These are phyloP conservation scores for Nematodospora anomalae DNA, from an alignment of 1,139 yeast genomes.

Conservation along the genomic window DNA sequence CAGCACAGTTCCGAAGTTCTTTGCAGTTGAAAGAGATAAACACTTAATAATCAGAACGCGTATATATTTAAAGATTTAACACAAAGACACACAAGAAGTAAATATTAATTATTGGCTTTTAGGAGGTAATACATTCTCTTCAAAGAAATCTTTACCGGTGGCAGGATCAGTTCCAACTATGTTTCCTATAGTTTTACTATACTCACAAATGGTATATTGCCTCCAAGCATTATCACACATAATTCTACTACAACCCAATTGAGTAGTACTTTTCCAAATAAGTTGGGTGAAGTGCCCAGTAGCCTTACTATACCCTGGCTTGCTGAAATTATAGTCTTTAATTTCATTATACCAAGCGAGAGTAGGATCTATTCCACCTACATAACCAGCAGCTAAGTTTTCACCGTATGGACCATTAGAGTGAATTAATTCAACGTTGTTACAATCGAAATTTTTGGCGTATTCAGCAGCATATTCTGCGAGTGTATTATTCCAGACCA, in stretches of 20 bases:
- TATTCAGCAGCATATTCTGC: constrained; percentile 49
- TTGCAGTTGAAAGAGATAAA: no score
- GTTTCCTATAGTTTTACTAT: constrained; percentile 59
- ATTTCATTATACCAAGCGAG: constrained; percentile 87
- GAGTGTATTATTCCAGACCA: constrained; percentile 50
- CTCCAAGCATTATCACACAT: constrained; percentile 50
- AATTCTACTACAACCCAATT: constrained; percentile 71
- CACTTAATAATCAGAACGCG: no score
- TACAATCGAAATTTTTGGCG: constrained; percentile 46
- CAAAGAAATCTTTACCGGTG: constrained; percentile 44
- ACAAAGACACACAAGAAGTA: no score
- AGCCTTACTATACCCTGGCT: constrained; percentile 30
- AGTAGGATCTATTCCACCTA: constrained; percentile 56
- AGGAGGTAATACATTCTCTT: constrained; percentile 51
- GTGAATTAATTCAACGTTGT: constrained; percentile 53
- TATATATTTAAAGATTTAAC: no score
- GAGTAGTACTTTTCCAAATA: constrained; percentile 70
- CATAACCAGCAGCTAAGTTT: constrained; percentile 78
- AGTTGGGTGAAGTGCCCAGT: constrained; percentile 84
- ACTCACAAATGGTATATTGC: constrained; percentile 70
- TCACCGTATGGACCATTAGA: constrained; percentile 76
- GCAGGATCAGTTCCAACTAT: constrained; percentile 36
- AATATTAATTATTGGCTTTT: no score
- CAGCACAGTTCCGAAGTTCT: no score
- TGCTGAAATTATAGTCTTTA: constrained; percentile 50